Evolutionary conservation across 2,329 filamentous ascomycete species (phyloP), one percentile per base, ranked within the genome.

Genomic region (Aspergillus pseudonomiae): DNA sequence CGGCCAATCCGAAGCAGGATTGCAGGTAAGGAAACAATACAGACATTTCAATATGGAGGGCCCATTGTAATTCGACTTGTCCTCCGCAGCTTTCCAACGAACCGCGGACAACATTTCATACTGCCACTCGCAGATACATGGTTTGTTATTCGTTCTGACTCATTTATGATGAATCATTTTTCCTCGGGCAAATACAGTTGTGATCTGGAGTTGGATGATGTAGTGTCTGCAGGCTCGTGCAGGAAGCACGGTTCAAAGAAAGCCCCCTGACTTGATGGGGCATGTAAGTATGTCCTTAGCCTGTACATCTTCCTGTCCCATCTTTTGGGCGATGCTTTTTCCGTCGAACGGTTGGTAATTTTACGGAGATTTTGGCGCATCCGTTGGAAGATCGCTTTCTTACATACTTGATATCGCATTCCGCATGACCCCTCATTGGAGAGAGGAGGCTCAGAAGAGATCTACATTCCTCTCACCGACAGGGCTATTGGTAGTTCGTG

Each of bases 181-280:
- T 36, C 45, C 45, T 30, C 4, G n/a, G 32, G 19, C 21, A 36
- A 39, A 36, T 36, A 24, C 30, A 36, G n/a, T 24, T 43, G n/a
- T 12, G 21, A 32, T 34, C n/a, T 32, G 19, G 48, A 34, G 19
- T 24, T 26, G 48, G 60, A 59, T 60, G 43, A 55, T 65, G 50
- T 50, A 26, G 60, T 41, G 54, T 24, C 19, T 24, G 41, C 60
- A 61, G 53, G 39, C 53, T 59, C 58, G 57, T 66, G 64, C 62
- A 66, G 59, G 58, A 57, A 67, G 65, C 66, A 67, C 65, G 65
- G 65, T 65, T 58, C 66, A 68, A 55, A 43, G 50, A 59, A 59
- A 67, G 66, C 61, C 66, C 66, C 52, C 64, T 64, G 61, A 57
- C 65, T 62, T 62, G 57, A 63, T 48, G 30, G 58, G 61, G 61